Evolutionary conservation across 768 basidiomycete species (phyloP), one percentile per base, ranked within the genome.

Genomic region (Amanita phalloides): DNA sequence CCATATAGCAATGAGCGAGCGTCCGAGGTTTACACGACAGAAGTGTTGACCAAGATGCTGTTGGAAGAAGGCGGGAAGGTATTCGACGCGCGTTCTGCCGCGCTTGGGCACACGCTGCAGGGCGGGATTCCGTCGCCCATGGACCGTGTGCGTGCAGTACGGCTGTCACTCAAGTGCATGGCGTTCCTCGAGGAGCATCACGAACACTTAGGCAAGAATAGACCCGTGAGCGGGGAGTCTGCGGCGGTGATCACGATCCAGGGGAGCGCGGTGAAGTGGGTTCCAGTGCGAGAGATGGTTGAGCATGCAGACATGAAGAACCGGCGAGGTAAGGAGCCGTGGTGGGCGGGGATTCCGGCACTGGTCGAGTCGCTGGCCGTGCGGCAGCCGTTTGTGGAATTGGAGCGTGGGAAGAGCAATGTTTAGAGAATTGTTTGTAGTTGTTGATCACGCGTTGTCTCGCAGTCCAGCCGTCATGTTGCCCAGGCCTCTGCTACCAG

Each of bases 11-110:
- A 82, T 67, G 96, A 99, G 70, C 74, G 72, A 28, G 73, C 95
- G 1, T 97, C 94, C 11, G 71, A 71, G 7, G 87, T 97, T 23
- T 99, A 98, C 73, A 85, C 86, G 11, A 94, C 94, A 6, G 83
- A 90, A 6, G 78, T 96, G 50, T 78, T 99, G 58, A 94, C 86
- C 54, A 89, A 89, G 66, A 96, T 99, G 75, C 69, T 97, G 67
- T 85, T 86, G 61, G 95, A 96, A 64, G 95, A 98, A 67, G 96
- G 96, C n/a, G 84, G 84, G 23, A 56, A 74, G 4, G 73, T 97
- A 21, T 99, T 98, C 62, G 96, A 99, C 68, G 82, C 96, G 17
- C 86, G 96, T 45, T 88, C 83, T 17, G 96, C 95, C n/a, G 87
- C 91, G 1, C 80, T 99, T 17, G 96, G 96, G 13, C 96, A 99